These are phyloP conservation scores for Dendrostoma leiphaemia DNA, from an alignment of 2,329 filamentous ascomycete genomes.

Conservation along the genomic window DNA sequence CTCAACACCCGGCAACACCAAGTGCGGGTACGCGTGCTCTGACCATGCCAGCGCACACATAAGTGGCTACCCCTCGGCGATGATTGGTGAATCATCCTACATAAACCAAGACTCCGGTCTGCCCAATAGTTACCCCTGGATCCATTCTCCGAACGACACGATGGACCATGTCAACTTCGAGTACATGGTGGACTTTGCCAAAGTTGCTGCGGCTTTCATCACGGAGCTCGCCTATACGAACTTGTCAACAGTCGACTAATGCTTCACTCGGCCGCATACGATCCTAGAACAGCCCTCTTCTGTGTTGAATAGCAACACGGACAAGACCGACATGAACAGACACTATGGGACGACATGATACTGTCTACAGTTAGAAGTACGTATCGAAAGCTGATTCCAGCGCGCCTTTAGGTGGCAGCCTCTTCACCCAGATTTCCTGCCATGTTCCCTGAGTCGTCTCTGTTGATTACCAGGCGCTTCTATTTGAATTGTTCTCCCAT, in stretches of 20 bases:
- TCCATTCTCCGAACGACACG: conserved; percentile 7
- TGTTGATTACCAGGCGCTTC: no score
- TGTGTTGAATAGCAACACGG: no score
- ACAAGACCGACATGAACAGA: no score
- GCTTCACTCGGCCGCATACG: no score
- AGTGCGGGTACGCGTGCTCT: conserved; percentile 5
- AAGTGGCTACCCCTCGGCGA: conserved; percentile 3
- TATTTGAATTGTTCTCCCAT: no score
- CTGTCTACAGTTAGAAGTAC: no score
- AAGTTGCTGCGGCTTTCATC: conserved; percentile 1
- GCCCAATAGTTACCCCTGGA: conserved; percentile 1
- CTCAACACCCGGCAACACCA: conserved; percentile 1
- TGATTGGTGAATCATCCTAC: conserved; percentile 7
- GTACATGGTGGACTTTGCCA: conserved; percentile 12
- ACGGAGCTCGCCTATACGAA: conserved; percentile 9
- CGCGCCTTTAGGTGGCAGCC: no score
- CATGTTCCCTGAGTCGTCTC: no score
- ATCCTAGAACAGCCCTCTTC: no score
- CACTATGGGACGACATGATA: no score
- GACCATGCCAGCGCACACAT: conserved; percentile 7
- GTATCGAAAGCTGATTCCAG: no score
- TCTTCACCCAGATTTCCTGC: no score
- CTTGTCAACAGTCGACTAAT: not conserved
- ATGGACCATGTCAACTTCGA: conserved; percentile 7
- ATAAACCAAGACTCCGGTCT: not conserved